These are phyloP conservation scores for Apiotrichum mycotoxinovorans DNA, from an alignment of 1,284 basidiomycete species.

Conservation along the genomic window DNA sequence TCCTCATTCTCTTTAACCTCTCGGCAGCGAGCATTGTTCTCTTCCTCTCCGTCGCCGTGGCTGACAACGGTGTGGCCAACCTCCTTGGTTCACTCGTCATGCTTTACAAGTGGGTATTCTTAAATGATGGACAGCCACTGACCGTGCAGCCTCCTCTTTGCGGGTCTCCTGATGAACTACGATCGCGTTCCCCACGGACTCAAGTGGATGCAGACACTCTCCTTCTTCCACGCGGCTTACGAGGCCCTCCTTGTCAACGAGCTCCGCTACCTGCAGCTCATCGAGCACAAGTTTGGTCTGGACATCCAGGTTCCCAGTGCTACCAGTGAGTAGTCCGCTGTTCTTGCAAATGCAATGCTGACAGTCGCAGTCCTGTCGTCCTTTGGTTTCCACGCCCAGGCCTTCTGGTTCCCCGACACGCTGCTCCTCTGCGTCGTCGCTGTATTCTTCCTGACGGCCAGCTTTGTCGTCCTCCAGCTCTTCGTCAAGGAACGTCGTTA, in stretches of 20 bases:
- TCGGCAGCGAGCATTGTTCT: slow-evolving; percentile 88
- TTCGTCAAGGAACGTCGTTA: slow-evolving; percentile 86
- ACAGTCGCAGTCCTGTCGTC: slow-evolving; percentile 63
- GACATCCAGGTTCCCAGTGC: slow-evolving; percentile 92
- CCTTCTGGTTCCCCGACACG: slow-evolving; percentile 95
- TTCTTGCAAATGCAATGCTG: neutral
- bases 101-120: slow-evolving; percentile 87
- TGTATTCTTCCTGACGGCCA: slow-evolving; percentile 65
- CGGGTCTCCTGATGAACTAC: slow-evolving; percentile 90
- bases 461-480: slow-evolving; percentile 75
- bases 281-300: slow-evolving; percentile 87
- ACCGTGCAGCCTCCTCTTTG: slow-evolving; percentile 74
- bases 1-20: slow-evolving; percentile 89
- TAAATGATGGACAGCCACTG: neutral
- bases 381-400: slow-evolving; percentile 82
- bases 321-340: slow-evolving; percentile 54
- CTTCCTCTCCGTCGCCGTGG: slow-evolving; percentile 81
- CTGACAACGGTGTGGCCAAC: slow-evolving; percentile 81
- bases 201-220: slow-evolving; percentile 81
- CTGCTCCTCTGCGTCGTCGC: slow-evolving; percentile 78
- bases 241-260: slow-evolving; percentile 96
- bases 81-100: slow-evolving; percentile 91
- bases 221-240: slow-evolving; percentile 98
- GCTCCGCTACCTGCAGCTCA: slow-evolving; percentile 84
- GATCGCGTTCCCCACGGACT: slow-evolving; percentile 70